A percentile compares a stretch with the other conserved stretches of the same genome.
Evolutionary conservation across 306 rosid species (phyloP).

Genomic region (Pachyrhizus erosus): DNA sequence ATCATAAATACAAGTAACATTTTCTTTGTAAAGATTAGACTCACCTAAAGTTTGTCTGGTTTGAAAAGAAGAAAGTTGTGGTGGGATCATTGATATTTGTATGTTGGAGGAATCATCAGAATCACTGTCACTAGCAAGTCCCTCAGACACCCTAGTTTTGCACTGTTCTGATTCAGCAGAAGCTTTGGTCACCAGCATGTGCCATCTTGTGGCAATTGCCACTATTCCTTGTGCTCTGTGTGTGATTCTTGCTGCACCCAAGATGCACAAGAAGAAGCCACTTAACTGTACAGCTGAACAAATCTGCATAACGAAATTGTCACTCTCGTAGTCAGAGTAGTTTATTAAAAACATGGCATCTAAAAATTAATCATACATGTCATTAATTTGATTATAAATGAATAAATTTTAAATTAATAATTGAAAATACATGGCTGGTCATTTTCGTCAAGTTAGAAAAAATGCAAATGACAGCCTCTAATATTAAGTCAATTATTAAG

Average conservation of each 20-base stretch:
- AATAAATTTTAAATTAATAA: neutral
- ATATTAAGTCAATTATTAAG: too few relatives aligned
- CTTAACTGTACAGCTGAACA: slow-evolving; percentile 85
- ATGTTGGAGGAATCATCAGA: slow-evolving; percentile 69
- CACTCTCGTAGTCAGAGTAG: too few relatives aligned
- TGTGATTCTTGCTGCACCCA: slow-evolving; percentile 93
- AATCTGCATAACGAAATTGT: slow-evolving; percentile 52
- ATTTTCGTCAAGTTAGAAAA: too few relatives aligned
- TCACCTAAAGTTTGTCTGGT: slow-evolving; percentile 86
- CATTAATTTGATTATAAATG: neutral
- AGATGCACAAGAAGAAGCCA: slow-evolving; percentile 72
- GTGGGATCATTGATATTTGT: slow-evolving; percentile 54
- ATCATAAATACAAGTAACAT: neutral
- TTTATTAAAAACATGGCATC: too few relatives aligned
- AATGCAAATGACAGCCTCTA: too few relatives aligned
- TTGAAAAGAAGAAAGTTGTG: slow-evolving; percentile 68
- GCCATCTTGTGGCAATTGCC: slow-evolving; percentile 85
- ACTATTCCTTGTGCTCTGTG: slow-evolving; percentile 93
- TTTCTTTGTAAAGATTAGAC: slow-evolving; percentile 16
- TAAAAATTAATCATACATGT: too few relatives aligned
- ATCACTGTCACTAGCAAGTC: slow-evolving; percentile 47
- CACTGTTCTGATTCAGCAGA: slow-evolving; percentile 50
- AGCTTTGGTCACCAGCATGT: slow-evolving; percentile 75
- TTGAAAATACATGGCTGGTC: neutral
- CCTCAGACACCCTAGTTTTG: slow-evolving; percentile 43